Evolutionary conservation across 2,329 filamentous ascomycete species (phyloP).

Genomic region (Penicillium sumatraense): DNA sequence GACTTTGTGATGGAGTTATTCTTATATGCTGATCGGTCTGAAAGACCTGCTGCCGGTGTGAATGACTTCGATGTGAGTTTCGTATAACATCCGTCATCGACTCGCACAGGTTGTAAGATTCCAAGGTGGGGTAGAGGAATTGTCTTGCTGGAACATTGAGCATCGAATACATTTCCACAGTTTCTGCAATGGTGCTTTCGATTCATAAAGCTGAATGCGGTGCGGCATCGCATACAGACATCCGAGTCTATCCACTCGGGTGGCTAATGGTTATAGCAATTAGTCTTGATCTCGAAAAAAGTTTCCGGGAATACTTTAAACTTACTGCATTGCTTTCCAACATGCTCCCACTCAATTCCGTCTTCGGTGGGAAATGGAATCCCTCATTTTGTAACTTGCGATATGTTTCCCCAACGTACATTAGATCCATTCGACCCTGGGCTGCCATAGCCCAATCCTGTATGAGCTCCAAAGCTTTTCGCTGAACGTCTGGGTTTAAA

Average conservation of each 20-base stretch:
- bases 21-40: constrained; percentile 46
- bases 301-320: too few species aligned
- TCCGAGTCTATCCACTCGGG: constrained; percentile 98
- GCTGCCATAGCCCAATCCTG: constrained; percentile 92
- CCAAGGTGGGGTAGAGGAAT: constrained; percentile 89
- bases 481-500: constrained; percentile 82
- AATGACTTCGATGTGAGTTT: constrained; percentile 78
- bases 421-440: constrained; percentile 79
- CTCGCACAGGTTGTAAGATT: constrained; percentile 86
- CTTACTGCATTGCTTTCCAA: constrained; percentile 92
- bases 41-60: constrained; percentile 46
- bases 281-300: constrained; percentile 18
- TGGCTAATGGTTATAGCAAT: constrained; percentile 59
- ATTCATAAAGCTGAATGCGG: constrained; percentile 95
- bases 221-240: constrained; percentile 97
- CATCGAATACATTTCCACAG: constrained; percentile 96
- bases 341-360: constrained; percentile 92
- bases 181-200: constrained; percentile 98
- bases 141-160: constrained; percentile 88
- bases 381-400: constrained; percentile 80
- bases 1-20: constrained; percentile 65
- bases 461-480: constrained; percentile 89
- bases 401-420: constrained; percentile 89
- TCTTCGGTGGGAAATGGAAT: constrained; percentile 84
- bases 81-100: constrained; percentile 93